Conservation (phyloP, 495 filamentous ascomycete species). For the Xylaria scruposa region DNA sequence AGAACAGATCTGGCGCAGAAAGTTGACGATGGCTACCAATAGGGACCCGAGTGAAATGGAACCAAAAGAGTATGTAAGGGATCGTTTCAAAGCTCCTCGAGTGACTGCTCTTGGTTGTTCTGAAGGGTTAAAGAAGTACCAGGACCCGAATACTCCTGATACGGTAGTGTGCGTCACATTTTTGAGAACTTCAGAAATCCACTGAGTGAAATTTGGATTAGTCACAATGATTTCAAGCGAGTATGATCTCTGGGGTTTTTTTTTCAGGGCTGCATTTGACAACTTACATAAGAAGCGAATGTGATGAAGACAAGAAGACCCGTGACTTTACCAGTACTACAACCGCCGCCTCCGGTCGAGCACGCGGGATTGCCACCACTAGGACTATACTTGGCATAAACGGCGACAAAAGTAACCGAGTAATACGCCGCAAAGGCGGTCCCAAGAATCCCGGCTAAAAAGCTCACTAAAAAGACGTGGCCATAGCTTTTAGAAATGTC, state of each 20-base stretch:
- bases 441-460: conserved; percentile 76
- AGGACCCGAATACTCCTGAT: conserved; percentile 86
- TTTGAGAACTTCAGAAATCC: conserved; percentile 91
- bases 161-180: conserved; percentile 90
- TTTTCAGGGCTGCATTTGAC: not conserved
- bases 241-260: too few relatives aligned
- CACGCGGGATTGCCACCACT: conserved; percentile 71
- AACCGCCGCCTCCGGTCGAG: conserved; percentile 64
- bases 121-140: conserved; percentile 76
- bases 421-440: conserved; percentile 75
- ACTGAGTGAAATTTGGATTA: conserved; percentile 62
- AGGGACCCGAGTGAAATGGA: conserved; percentile 87
- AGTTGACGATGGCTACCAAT: conserved; percentile 86
- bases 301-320: conserved; percentile 86
- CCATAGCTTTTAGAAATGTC: conserved; percentile 83
- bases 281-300: conserved; percentile 61
- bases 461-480: conserved; percentile 85
- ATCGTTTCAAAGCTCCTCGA: conserved; percentile 74
- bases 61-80: conserved; percentile 89
- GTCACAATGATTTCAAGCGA: not conserved
- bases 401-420: conserved; percentile 62
- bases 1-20: conserved; percentile 76
- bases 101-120: conserved; percentile 80
- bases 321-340: conserved; percentile 76
- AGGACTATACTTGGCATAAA: conserved; percentile 85